Evolutionary conservation across 352 stramenopile genomes (phyloP).

Genomic region (Pythium monospermum): DNA sequence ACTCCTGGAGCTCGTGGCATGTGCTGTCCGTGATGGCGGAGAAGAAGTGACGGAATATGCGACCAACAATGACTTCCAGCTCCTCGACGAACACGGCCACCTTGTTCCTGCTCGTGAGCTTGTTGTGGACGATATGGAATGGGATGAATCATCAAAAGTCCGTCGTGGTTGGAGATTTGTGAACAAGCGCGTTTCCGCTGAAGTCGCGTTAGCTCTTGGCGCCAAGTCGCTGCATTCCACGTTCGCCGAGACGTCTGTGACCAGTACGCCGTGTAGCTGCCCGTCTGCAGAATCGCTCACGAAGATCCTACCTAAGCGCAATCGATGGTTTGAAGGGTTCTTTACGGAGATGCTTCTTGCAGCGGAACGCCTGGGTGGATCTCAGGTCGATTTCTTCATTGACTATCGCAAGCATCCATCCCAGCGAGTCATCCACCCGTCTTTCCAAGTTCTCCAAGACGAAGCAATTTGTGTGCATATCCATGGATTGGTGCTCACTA

Average conservation of each 20-base stretch:
- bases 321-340: constrained; percentile 39
- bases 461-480: constrained; percentile 71
- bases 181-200: constrained; percentile 33
- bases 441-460: constrained; percentile 62
- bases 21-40: neutral
- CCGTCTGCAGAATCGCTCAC: constrained; percentile 34
- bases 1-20: constrained; percentile 39
- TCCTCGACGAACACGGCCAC: constrained; percentile 13
- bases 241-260: constrained; percentile 55
- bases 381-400: constrained; percentile 63
- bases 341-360: constrained; percentile 58
- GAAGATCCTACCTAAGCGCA: constrained; percentile 30
- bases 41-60: neutral
- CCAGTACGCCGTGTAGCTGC: constrained; percentile 41
- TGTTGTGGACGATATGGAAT: constrained; percentile 74
- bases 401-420: constrained; percentile 58
- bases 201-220: constrained; percentile 44
- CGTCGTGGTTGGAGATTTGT: constrained; percentile 51
- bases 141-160: constrained; percentile 55
- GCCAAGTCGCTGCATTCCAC: constrained; percentile 59
- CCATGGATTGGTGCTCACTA: constrained; percentile 45
- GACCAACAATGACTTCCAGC: constrained; percentile 19
- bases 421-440: constrained; percentile 66
- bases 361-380: constrained; percentile 43
- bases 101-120: constrained; percentile 29